Base-by-base conservation (phyloP, 306 rosid species). In the Cicer yamashitae region DNA sequence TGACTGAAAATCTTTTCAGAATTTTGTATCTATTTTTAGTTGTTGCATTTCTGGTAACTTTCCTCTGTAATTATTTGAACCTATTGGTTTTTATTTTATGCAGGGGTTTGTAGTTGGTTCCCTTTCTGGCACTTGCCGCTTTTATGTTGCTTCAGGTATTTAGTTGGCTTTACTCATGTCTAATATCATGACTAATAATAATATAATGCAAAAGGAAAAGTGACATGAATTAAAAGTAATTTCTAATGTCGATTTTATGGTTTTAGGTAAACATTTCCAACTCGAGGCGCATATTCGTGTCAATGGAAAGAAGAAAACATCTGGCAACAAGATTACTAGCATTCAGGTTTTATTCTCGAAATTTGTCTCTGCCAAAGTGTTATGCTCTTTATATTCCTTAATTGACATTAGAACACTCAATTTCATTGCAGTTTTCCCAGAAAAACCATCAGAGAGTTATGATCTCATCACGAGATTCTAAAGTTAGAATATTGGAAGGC, bases 31-130 rank as follows among this genome's bases (percentile, higher is more conserved):
- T 30, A 30, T 50, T 74, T 77, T 41, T 22, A 6, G n/a, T 10
- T 39, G 57, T 74, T 30, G 39, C 14, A 1, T 38, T 47, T 64
- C 45, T 58, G 14, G 51, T 69, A 65, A 38, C 45, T 39, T 69
- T 70, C 57, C 30, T 67, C 25, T 1, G 7, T 38, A 11, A 37
- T 17, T 63, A 47, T 82, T 81, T 73, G 41, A 70, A 69, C 63
- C 48, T 51, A 14, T 44, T 12, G 64, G 20, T 66, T 69, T 77
- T 56, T 70, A 45, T 46, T 46, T 71, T 76, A 15, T 74, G 80
- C 90, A 94, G 97, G 99, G 97, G 1, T 89, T 90, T 52, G 78
- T 84, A 7, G 93, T 89, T 17, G 99, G 97, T 74, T 85, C 96
- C 15, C 75, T 90, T 10, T 77, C 87, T 3, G 99, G 99, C 77